These are phyloP conservation scores for Scutellaria galericulata DNA, from an alignment of 257 asterid species.

Conservation along the genomic window DNA sequence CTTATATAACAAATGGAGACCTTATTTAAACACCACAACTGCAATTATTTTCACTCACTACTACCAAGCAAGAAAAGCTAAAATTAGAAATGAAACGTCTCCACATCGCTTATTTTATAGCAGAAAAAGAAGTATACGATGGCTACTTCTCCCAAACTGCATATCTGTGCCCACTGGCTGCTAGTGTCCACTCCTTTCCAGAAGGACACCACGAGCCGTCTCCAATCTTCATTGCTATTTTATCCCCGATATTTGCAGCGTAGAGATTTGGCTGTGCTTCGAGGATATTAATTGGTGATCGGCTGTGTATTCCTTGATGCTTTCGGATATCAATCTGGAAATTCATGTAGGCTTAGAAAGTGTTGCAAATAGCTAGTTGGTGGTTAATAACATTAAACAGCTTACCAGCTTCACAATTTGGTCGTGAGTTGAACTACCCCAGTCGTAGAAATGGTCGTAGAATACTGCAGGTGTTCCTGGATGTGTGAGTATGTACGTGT, in stretches of 20 bases:
- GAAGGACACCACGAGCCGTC: conserved; percentile 91
- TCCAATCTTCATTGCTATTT: conserved; percentile 83
- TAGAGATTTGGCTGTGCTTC: conserved; percentile 83
- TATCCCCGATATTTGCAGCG: conserved; percentile 84
- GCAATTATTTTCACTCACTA: background rate
- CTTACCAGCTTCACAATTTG: conserved; percentile 88
- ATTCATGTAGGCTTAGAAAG: background rate
- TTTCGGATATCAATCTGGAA: conserved; percentile 71
- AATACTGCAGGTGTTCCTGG: conserved; percentile 90
- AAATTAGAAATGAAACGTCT: background rate
- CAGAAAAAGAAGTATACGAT: background rate
- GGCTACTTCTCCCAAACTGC: conserved; percentile 85
- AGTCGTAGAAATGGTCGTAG: conserved; percentile 87
- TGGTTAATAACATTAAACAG: conserved; percentile 6
- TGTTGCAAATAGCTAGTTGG: background rate
- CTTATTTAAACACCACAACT: conserved; percentile 35
- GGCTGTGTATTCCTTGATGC: conserved; percentile 70
- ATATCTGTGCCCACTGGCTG: conserved; percentile 76
- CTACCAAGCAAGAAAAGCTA: background rate
- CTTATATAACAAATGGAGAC: conserved; percentile 4
- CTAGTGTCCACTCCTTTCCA: conserved; percentile 84
- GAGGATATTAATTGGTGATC: conserved; percentile 66
- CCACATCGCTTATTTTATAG: background rate
- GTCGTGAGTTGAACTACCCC: conserved; percentile 67
- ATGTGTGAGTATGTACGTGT: conserved; percentile 86